Evolutionary conservation across 2,329 filamentous ascomycete species (phyloP).

Genomic region (Cladorrhinum sp.): DNA sequence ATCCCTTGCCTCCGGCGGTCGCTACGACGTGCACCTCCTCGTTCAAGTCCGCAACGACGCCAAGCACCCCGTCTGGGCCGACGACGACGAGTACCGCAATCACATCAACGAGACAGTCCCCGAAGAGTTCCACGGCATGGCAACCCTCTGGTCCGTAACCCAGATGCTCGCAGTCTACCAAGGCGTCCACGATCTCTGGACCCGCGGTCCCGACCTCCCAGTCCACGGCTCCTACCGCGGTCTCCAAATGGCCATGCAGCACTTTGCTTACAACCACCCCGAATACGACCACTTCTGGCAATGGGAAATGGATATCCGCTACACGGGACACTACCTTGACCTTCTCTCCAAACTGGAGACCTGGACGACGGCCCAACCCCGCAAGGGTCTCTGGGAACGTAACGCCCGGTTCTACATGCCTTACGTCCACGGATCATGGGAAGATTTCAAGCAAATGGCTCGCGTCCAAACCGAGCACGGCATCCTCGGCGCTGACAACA

Average conservation of each 20-base stretch:
- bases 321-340: conserved; percentile 83
- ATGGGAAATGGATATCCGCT: conserved; percentile 91
- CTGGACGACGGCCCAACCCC: conserved; percentile 70
- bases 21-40: conserved; percentile 83
- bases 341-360: conserved; percentile 65
- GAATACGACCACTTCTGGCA: conserved; percentile 94
- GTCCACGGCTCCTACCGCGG: conserved; percentile 92
- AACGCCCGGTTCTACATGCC: conserved; percentile 77
- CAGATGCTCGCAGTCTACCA: conserved; percentile 92
- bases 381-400: conserved; percentile 79
- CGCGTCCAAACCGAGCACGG: conserved; percentile 72
- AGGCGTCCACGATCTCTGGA: conserved; percentile 74
- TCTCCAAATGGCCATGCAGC: conserved; percentile 90
- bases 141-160: conserved; percentile 88
- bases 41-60: conserved; percentile 79
- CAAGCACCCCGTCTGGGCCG: conserved; percentile 73
- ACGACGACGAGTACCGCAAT: conserved; percentile 63
- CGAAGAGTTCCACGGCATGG: conserved; percentile 82
- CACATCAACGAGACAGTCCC: conserved; percentile 69
- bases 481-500: conserved; percentile 60
- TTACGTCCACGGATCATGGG: conserved; percentile 71
- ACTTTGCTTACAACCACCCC: conserved; percentile 83
- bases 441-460: conserved; percentile 75
- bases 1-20: conserved; percentile 73
- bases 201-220: conserved; percentile 63